Percentiles rank a stretch among this genome's conserved stretches.
phyloP scores from a whole-genome alignment of 2,329 filamentous ascomycete species.

The Colletotrichum navitas region DNA sequence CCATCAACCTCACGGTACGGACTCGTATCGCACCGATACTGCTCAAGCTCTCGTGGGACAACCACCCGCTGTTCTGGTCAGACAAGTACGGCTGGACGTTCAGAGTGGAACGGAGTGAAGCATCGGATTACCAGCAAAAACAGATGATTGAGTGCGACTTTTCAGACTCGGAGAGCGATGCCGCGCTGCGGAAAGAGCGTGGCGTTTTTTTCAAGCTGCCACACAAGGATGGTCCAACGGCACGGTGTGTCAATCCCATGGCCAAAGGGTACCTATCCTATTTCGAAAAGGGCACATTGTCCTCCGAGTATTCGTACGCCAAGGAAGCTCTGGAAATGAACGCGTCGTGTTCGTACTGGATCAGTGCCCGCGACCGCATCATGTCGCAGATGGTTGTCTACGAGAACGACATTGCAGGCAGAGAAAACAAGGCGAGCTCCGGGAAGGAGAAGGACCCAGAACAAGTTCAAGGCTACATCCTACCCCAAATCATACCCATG shows the following conservation, averaged over 20 bases:
- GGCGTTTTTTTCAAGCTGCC: constrained; percentile 91
- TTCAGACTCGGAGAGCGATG: constrained; percentile 76
- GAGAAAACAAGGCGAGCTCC: constrained; percentile 19
- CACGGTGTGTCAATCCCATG: constrained; percentile 87
- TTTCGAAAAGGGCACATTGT: constrained; percentile 89
- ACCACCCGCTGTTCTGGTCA: constrained; percentile 91
- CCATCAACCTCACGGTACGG: constrained; percentile 85
- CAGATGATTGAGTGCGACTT: constrained; percentile 83
- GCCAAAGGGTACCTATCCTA: constrained; percentile 92
- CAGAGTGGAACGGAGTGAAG: constrained; percentile 74
- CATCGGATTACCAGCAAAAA: constrained; percentile 74
- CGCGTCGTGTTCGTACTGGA: constrained; percentile 98
- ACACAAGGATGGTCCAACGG: constrained; percentile 91
- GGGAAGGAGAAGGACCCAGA: constrained; percentile 42
- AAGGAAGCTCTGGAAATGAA: constrained; percentile 99
- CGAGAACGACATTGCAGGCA: constrained; percentile 68
- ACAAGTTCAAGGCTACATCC: constrained; percentile 77
- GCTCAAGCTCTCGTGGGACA: constrained; percentile 88
- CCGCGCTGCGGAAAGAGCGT: constrained; percentile 71
- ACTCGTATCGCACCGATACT: constrained; percentile 89
- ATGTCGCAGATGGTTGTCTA: constrained; percentile 97
- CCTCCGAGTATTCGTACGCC: constrained; percentile 89
- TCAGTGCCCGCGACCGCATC: constrained; percentile 93
- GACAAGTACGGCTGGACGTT: constrained; percentile 95
- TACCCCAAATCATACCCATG: constrained; percentile 98